Evolutionary conservation across 2,329 filamentous ascomycete species (phyloP), one percentile per base, ranked within the genome.

Genomic region (Emmonsia crescens): DNA sequence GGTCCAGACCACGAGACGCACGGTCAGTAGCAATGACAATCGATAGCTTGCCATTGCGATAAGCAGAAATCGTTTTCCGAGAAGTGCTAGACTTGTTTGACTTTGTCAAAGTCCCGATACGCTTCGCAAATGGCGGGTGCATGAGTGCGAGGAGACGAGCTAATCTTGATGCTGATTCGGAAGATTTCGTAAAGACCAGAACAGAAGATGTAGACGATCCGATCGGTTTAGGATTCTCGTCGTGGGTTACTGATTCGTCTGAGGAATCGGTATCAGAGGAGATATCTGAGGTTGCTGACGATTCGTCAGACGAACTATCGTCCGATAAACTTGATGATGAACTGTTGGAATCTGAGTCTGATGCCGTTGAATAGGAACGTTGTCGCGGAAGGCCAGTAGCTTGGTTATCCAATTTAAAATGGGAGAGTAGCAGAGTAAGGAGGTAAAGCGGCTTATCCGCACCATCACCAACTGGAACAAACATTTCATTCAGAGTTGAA

Each of bases 1-100:
- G 81, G 73, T 97, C 93, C 31, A 97, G 85, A 69, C 93, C 94
- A 65, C 93, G 89, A 1, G 91, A 90, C 0, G 94, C 90, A n/a
- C 95, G 87, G 72, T 97, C 93, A 0, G 94, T 96, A 0, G 92
- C 91, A 54, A 97, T 87, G 51, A 97, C 84, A 55, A 96, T 85
- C 6, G 86, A 85, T 31, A 89, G 75, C 62, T 83, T 83, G 62
- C 81, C 82, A 8, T 78, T 73, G 3, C 81, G 76, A 72, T 93
- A 92, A n/a, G 83, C 81, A 31, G 81, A 80, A 29, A 92, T 79
- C 0, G 87, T 85, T 68, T 85, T 86, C 63, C 84, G 83, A 19
- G 89, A 86, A 16, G 83, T 80, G 16, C 86, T 83, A 0, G 87
- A 89, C n/a, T 88, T 84, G 31, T 86, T 88, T 0, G 89, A 89